Evolutionary conservation across 768 basidiomycete genomes (phyloP), one percentile per base, ranked within the genome.

Genomic region (Hericium erinaceus): DNA sequence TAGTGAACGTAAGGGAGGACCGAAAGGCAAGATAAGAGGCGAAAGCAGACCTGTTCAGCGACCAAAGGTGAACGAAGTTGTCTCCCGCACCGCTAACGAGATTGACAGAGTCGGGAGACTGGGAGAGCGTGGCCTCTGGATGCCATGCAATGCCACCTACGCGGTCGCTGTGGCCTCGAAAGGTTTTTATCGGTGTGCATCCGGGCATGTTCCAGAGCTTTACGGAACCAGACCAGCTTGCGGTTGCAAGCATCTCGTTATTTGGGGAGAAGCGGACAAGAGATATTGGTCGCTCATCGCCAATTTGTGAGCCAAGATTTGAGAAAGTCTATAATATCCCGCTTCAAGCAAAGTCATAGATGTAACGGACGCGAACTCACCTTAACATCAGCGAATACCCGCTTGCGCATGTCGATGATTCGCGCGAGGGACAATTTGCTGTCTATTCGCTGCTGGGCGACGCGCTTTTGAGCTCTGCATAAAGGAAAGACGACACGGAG

Each of bases 101-200:
- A 69, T 97, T 98, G 13, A 91, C 86, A 1, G 77, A 55, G 60
- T 82, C 74, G 67, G 80, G 72, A 55, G 76, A 68, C 69, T 86
- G 82, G 52, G 85, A 70, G 13, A 95, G 66, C 0, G 95, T 97
- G 16, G 95, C 95, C 65, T 85, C 75, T 1, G 97, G 97, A 75
- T 99, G 95, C 97, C 97, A 99, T 40, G 95, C 94, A 48, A 98
- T 86, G 18, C 97, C 97, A 52, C 97, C 93, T 28, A 98, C 85
- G 54, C 89, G 85, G 66, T 98, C 95, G 39, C 77, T 80, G 65
- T 98, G 95, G 7, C 91, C 92, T 73, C 88, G 77, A 56, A 93
- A 72, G 20, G 89, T 80, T 49, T 81, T 77, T 48, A 92, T 80
- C 49, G 83, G 82, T 54, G 88, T 92, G 69, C 95, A 95, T 12